Evolutionary conservation across 306 rosid species (phyloP).

Genomic region (Ormosia emarginata): DNA sequence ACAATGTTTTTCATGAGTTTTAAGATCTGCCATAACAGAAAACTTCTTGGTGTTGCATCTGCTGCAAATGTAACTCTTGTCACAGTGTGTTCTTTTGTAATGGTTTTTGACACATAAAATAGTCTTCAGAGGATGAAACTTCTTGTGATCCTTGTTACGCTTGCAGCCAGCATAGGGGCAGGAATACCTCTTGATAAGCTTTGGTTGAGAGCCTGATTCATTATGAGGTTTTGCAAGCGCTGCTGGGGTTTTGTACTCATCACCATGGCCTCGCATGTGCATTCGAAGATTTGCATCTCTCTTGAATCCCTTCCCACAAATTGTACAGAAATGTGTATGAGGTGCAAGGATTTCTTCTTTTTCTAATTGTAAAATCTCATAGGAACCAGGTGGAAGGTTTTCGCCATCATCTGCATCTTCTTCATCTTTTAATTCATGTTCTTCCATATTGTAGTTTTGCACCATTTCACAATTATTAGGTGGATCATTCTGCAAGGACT

Average conservation of each 20-base stretch:
- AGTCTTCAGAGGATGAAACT: conserved; percentile 88
- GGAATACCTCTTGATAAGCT: conserved; percentile 73
- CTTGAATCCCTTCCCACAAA: conserved; percentile 91
- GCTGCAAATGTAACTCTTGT: conserved; percentile 80
- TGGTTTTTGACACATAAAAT: conserved; percentile 85
- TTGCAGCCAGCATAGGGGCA: conserved; percentile 87
- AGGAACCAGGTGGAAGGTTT: conserved; percentile 75
- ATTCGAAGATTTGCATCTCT: conserved; percentile 84
- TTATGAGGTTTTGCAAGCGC: conserved; percentile 81
- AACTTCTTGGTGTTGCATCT: conserved; percentile 78
- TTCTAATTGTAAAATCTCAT: conserved; percentile 77
- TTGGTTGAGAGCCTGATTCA: conserved; percentile 49
- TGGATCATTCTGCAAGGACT: conserved; percentile 33
- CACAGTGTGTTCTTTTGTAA: conserved; percentile 92
- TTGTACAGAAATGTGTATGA: conserved; percentile 82
- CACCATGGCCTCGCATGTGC: conserved; percentile 96
- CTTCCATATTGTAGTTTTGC: conserved; percentile 46
- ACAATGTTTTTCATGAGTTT: conserved; percentile 87
- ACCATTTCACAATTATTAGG: conserved; percentile 38
- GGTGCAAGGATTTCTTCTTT: conserved; percentile 94
- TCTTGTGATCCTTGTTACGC: conserved; percentile 83
- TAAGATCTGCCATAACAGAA: conserved; percentile 84
- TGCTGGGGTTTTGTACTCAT: conserved; percentile 79
- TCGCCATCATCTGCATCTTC: conserved; percentile 83
- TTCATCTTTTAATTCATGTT: conserved; percentile 71